phyloP scores from a whole-genome alignment of 192 early-diverging fungal species.

The Globomyces pollinis-pini region DNA sequence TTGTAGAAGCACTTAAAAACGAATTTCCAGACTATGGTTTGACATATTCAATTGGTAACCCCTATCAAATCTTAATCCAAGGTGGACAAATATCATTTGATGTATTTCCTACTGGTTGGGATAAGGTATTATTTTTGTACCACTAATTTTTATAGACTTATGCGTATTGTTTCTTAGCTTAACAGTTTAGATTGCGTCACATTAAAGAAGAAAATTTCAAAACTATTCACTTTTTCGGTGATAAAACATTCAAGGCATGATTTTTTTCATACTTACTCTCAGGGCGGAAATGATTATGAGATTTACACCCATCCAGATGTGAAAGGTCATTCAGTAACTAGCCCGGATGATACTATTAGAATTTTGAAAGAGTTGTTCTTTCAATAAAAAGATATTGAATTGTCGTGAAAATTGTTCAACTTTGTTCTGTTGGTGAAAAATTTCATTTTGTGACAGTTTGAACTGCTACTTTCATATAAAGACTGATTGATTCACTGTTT shows the following conservation, averaged over 20 bases:
- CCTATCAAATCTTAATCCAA: slow-evolving; percentile 40
- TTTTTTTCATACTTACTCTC: slow-evolving; percentile 6
- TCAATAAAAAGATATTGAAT: slow-evolving; percentile 1
- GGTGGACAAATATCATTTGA: slow-evolving; percentile 98
- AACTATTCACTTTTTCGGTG: slow-evolving; percentile 96
- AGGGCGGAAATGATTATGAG: slow-evolving; percentile 98
- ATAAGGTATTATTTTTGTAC: slow-evolving; percentile 59
- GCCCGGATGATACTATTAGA: slow-evolving; percentile 74
- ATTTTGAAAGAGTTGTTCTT: slow-evolving; percentile 73
- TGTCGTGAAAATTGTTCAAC: no score
- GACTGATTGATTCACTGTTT: background rate
- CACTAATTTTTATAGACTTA: no score
- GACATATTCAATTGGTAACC: slow-evolving; percentile 96
- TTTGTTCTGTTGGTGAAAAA: background rate
- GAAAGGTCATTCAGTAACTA: slow-evolving; percentile 78
- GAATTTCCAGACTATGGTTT: slow-evolving; percentile 80
- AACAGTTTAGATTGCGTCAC: slow-evolving; percentile 90
- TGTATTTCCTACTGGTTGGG: slow-evolving; percentile 98
- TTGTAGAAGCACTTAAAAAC: slow-evolving; percentile 71
- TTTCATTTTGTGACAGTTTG: background rate
- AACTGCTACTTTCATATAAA: background rate
- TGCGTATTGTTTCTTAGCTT: background rate
- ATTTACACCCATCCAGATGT: slow-evolving; percentile 76
- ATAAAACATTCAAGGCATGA: slow-evolving; percentile 93
- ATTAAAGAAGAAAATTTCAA: slow-evolving; percentile 79